phyloP scores from a whole-genome alignment of 768 basidiomycete species.

The Inosperma sp. region DNA sequence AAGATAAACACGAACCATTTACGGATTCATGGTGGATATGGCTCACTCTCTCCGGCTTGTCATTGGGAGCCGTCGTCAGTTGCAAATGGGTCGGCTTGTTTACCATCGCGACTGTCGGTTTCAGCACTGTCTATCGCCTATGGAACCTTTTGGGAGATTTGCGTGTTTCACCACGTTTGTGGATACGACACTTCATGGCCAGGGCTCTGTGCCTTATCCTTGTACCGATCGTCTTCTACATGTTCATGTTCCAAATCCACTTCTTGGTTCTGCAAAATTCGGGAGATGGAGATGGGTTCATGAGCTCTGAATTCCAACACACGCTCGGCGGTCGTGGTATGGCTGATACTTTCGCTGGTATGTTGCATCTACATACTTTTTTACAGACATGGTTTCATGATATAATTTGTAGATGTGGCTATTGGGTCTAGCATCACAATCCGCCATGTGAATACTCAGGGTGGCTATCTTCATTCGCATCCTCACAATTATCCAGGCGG shows the following conservation, averaged over 20 bases:
- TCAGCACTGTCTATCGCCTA: slow-evolving; percentile 78
- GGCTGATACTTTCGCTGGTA: slow-evolving; percentile 89
- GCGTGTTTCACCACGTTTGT: slow-evolving; percentile 68
- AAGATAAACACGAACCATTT: slow-evolving; percentile 82
- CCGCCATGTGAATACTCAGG: slow-evolving; percentile 94
- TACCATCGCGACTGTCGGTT: slow-evolving; percentile 91
- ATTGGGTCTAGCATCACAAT: slow-evolving; percentile 79
- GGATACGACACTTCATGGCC: slow-evolving; percentile 81
- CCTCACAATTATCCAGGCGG: slow-evolving; percentile 84
- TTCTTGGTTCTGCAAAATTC: slow-evolving; percentile 84
- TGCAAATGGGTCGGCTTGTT: slow-evolving; percentile 99
- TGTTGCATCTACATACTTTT: slow-evolving; percentile 15
- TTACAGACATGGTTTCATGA: neutral
- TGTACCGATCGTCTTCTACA: slow-evolving; percentile 85
- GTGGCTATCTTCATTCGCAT: slow-evolving; percentile 98
- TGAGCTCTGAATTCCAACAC: slow-evolving; percentile 99
- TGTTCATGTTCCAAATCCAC: slow-evolving; percentile 95
- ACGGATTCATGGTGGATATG: slow-evolving; percentile 89
- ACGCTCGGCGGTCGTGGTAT: slow-evolving; percentile 85
- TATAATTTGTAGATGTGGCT: slow-evolving; percentile 58
- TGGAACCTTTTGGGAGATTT: slow-evolving; percentile 89
- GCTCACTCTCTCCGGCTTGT: slow-evolving; percentile 81
- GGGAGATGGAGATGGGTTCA: slow-evolving; percentile 97
- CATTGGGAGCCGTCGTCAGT: slow-evolving; percentile 86
- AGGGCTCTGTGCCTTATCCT: slow-evolving; percentile 86